Evolutionary conservation across 352 stramenopile genomes (phyloP), one percentile per base, ranked within the genome.

Genomic region (Albugo laibachii): DNA sequence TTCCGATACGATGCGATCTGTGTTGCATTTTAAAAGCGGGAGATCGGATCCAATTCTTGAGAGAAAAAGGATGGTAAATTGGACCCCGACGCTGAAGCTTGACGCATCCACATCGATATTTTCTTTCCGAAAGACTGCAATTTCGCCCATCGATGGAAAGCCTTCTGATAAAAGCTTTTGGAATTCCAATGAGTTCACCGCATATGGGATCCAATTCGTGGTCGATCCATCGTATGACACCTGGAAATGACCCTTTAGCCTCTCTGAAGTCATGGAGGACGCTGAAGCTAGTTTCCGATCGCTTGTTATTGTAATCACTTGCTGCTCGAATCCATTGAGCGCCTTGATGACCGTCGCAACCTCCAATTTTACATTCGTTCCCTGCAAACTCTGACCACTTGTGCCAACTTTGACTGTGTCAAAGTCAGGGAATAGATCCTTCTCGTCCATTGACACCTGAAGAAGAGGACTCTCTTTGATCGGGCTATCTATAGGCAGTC

Each of bases 251-350:
- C 93, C 93, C 11, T 74, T 70, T 1, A 97, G 71, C 0, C 45
- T 58, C 0, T 71, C 76, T 31, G 24, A 8, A 8, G 38, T 43
- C 16, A 19, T 24, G 16, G 20, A 24, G 16, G 38, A 24, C 3
- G 38, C 38, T 43, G 38, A 43, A 3, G 24, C 24, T 31, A 31
- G 3, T 31, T 3, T 31, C 8, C 24, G 24, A 2, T 55, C 53
- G 15, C 68, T 76, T 0, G 80, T 74, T 12, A 96, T 61, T 2
- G 61, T 79, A 2, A 97, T 54, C 5, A 69, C 72, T 49, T 97
- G 92, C 53, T 96, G 81, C 31, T 95, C 88, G 47, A 78, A 96
- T 5, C 93, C 92, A 15, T 92, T 85, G 55, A 87, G 93, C 11
- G 72, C 80, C 14, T 80, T 59, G 5, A 97, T 78, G 34, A 92